Percentiles rank a stretch among this genome's conserved stretches.
These are phyloP conservation scores for Mycosphaerella sp. DNA, from an alignment of 2,329 filamentous ascomycete species.

Conservation along the genomic window DNA sequence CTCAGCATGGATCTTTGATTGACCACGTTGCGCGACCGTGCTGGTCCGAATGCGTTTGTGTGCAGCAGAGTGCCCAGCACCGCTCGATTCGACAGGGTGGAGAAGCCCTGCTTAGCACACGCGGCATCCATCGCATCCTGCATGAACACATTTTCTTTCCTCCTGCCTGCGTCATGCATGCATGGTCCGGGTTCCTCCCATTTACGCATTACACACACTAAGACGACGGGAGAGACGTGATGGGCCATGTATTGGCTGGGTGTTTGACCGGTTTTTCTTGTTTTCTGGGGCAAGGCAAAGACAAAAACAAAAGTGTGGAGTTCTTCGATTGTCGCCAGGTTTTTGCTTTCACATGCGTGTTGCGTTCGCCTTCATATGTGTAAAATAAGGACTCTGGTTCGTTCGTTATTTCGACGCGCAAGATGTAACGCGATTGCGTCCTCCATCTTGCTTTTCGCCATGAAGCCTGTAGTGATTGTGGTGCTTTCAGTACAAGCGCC, in stretches of 20 bases:
- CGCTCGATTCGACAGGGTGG: neutral
- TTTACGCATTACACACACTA: neutral
- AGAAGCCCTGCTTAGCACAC: neutral
- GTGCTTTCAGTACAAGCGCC: neutral
- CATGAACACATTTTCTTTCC: constrained; percentile 1
- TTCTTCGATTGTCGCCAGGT: neutral
- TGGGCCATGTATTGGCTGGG: constrained; percentile 3
- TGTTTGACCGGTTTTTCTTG: neutral
- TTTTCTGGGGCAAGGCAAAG: neutral
- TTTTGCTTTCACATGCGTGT: neutral
- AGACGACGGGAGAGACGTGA: neutral
- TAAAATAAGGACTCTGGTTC: neutral
- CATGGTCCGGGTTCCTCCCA: constrained; percentile 6
- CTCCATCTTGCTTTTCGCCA: neutral
- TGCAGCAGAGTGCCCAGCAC: neutral
- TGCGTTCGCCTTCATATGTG: neutral
- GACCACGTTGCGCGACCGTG: neutral
- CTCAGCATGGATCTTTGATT: constrained; percentile 79
- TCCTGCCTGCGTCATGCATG: neutral
- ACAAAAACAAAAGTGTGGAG: neutral
- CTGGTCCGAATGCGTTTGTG: neutral
- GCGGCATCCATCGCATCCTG: constrained; percentile 1
- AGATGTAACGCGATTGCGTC: neutral
- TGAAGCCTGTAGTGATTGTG: neutral
- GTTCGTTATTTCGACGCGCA: neutral